Percentiles rank a stretch among this genome's conserved stretches.
phyloP scores from a whole-genome alignment of 2,329 filamentous ascomycete genomes.

The Coleophoma eucalyptorum region DNA sequence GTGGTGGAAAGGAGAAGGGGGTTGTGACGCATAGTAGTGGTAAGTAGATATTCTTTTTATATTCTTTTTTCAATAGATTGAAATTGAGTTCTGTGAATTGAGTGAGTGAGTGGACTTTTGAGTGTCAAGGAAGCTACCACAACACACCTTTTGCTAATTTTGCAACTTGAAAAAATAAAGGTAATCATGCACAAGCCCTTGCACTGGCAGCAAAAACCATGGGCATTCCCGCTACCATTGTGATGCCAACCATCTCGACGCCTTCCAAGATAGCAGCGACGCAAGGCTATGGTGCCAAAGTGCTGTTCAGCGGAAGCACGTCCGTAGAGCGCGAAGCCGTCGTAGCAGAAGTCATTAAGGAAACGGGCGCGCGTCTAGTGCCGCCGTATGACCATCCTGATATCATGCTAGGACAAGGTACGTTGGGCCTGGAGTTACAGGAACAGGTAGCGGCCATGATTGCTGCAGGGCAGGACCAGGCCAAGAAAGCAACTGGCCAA shows the following conservation, averaged over 20 bases:
- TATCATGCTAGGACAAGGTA: constrained; percentile 93
- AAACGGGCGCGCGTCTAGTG: constrained; percentile 75
- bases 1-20: constrained; percentile 57
- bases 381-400: constrained; percentile 92
- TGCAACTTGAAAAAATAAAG: constrained; percentile 38
- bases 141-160: not conserved
- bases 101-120: too few relatives aligned
- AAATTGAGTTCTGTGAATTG: too few relatives aligned
- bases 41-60: constrained; percentile 34
- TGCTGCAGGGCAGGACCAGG: constrained; percentile 19
- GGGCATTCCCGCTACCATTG: constrained; percentile 75
- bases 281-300: constrained; percentile 67
- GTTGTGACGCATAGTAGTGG: constrained; percentile 90
- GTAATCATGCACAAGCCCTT: constrained; percentile 93
- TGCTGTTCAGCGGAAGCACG: constrained; percentile 82
- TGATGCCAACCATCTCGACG: constrained; percentile 86
- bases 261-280: constrained; percentile 87
- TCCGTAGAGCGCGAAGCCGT: constrained; percentile 76
- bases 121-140: too few relatives aligned
- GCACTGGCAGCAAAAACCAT: constrained; percentile 76
- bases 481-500: constrained; percentile 13
- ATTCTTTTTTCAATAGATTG: not conserved
- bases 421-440: constrained; percentile 77
- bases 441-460: constrained; percentile 62
- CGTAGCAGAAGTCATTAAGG: constrained; percentile 61